Evolutionary conservation across 768 basidiomycete genomes (phyloP), one percentile per base, ranked within the genome.

Genomic region (Hortiboletus flavorubellus): DNA sequence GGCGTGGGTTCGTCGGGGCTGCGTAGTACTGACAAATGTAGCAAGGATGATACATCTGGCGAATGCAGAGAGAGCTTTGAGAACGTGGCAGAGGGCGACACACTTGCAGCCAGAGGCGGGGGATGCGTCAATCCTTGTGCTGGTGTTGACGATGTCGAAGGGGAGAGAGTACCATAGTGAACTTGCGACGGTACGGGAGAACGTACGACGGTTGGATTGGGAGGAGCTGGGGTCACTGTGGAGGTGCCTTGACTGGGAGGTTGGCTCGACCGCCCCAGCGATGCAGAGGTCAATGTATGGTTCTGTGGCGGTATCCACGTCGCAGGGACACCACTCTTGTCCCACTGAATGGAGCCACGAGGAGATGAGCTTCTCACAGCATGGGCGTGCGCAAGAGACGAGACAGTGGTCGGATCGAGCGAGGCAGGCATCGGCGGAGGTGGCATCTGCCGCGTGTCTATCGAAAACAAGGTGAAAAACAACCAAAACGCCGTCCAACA

Each of bases 21-120:
- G 18, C 58, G 42, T 39, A 60, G 44, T 10, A 59, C 38, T 40
- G 66, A 55, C 12, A 49, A 37, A 33, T 51, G 51, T 11, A 61
- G 39, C 12, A 49, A 50, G 21, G 55, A 56, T 30, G 53, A 53
- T 46, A 59, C 55, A 49, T 71, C 55, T 47, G 75, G 72, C 43
- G 71, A 71, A 60, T 78, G 59, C 58, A 83, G 55, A 2, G 83
- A 82, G 38, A 84, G 71, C 47, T 77, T 79, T 43, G 83, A 77
- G 55, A 84, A 84, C 0, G 80, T 73, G 4, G 71, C 66, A 0
- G 81, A 75, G 1, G 80, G 81, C 0, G 81, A 82, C 3, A 66
- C 63, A 3, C 56, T 58, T n/a, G 67, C 37, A 6, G 29, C 45
- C 18, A 56, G 33, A 26, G 46, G 45, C 30, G 38, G 15, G 8